Conservation (phyloP, 805 yeast species). For the Barnettozyma pratensis region DNA sequence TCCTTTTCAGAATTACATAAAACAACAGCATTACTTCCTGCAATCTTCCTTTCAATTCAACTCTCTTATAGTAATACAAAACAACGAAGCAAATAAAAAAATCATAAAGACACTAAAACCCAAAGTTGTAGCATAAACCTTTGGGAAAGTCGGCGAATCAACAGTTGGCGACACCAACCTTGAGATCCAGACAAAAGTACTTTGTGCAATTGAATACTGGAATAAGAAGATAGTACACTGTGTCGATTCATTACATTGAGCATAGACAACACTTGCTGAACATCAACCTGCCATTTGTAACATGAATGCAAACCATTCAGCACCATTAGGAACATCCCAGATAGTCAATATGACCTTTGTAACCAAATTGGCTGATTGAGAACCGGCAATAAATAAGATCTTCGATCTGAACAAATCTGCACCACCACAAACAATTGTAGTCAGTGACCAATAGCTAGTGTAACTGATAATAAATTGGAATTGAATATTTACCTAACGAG, state of each 20-base stretch:
- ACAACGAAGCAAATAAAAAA: not conserved
- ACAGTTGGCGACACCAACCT: constrained; percentile 30
- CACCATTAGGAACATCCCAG: constrained; percentile 49
- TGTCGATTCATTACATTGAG: constrained; percentile 52
- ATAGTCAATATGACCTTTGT: constrained; percentile 49
- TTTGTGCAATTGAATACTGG: constrained; percentile 47
- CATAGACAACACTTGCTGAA: constrained; percentile 53
- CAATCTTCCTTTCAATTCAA: constrained; percentile 28
- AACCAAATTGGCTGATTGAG: constrained; percentile 47
- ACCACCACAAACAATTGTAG: constrained; percentile 15
- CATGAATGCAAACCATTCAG: constrained; percentile 57
- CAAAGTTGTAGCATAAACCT: constrained; percentile 44
- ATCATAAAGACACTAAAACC: constrained; percentile 22
- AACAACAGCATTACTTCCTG: constrained; percentile 26
- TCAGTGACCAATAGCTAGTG: constrained; percentile 46
- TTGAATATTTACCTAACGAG: constrained; percentile 33
- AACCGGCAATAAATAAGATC: constrained; percentile 47
- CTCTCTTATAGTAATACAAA: constrained; percentile 32
- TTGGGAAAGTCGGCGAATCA: constrained; percentile 49
- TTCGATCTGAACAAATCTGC: constrained; percentile 50
- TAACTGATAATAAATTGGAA: constrained; percentile 42
- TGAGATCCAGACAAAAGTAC: constrained; percentile 48
- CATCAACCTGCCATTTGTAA: constrained; percentile 56
- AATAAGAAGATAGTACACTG: constrained; percentile 45
- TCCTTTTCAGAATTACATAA: not conserved